phyloP scores from a whole-genome alignment of 2,329 filamentous ascomycete species.

The Trichoderma koningii region DNA sequence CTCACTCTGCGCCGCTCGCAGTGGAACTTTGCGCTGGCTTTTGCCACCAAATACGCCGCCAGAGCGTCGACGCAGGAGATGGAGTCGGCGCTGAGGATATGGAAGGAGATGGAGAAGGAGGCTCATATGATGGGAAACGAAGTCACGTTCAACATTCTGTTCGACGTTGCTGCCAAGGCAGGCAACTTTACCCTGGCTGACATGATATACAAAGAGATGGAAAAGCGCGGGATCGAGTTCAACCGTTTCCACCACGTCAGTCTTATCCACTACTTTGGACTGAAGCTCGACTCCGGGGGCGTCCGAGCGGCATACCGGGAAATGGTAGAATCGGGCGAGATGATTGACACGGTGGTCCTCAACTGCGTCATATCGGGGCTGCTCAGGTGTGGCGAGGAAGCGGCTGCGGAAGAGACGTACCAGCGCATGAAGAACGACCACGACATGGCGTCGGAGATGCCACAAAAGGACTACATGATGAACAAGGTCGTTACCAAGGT shows the following conservation, averaged over 20 bases:
- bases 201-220: constrained; percentile 82
- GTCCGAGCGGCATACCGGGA: constrained; percentile 77
- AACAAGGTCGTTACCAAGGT: constrained; percentile 55
- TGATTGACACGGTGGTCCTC: constrained; percentile 83
- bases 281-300: constrained; percentile 70
- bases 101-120: constrained; percentile 85
- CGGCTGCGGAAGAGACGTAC: constrained; percentile 79
- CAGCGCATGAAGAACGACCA: constrained; percentile 74
- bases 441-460: constrained; percentile 42
- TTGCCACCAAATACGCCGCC: constrained; percentile 71
- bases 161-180: constrained; percentile 82
- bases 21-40: constrained; percentile 83
- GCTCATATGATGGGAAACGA: constrained; percentile 66
- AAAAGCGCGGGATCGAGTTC: constrained; percentile 63
- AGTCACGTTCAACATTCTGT: constrained; percentile 92
- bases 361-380: constrained; percentile 85
- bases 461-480: constrained; percentile 50
- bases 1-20: constrained; percentile 67
- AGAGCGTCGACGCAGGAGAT: constrained; percentile 60
- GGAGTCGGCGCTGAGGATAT: constrained; percentile 69
- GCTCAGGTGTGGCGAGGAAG: constrained; percentile 72
- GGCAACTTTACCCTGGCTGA: constrained; percentile 83
- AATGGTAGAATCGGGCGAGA: constrained; percentile 80
- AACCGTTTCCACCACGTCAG: constrained; percentile 81
- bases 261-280: constrained; percentile 80